These are phyloP conservation scores for Puccinia coronata DNA, from an alignment of 1,284 basidiomycete genomes.

Conservation along the genomic window DNA sequence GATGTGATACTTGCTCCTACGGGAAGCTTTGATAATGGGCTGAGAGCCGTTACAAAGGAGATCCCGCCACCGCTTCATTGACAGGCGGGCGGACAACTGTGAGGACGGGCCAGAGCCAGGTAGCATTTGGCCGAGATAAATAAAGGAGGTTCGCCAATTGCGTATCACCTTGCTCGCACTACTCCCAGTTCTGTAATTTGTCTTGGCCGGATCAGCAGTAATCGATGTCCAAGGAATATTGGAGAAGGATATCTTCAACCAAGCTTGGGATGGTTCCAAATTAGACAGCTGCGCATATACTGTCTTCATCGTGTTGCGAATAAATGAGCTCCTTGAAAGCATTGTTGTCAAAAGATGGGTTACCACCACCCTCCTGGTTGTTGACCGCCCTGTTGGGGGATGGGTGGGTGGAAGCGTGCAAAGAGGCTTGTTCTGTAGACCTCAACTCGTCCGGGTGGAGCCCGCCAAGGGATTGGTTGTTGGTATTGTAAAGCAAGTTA, in stretches of 20 bases:
- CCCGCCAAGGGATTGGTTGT: not conserved
- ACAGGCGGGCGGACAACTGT: slow-evolving; percentile 1
- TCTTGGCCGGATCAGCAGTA: not conserved
- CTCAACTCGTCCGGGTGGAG: not conserved
- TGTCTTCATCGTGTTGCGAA: slow-evolving; percentile 83
- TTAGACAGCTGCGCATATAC: slow-evolving; percentile 65
- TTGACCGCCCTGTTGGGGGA: not conserved
- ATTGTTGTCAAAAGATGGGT: no score
- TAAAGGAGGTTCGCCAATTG: slow-evolving; percentile 15
- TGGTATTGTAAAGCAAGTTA: not conserved
- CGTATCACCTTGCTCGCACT: not conserved
- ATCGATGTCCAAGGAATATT: not conserved
- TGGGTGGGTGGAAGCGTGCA: not conserved
- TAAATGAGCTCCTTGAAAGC: no score
- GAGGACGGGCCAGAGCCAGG: not conserved
- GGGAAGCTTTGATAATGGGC: not conserved
- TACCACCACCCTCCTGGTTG: not conserved
- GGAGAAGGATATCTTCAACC: not conserved
- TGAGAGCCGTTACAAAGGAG: slow-evolving; percentile 24
- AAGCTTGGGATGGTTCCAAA: not conserved
- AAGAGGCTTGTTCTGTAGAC: not conserved
- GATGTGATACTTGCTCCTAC: slow-evolving; percentile 41
- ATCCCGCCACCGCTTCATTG: slow-evolving; percentile 43
- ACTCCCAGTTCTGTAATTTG: not conserved
- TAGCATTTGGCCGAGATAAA: not conserved